Base-by-base conservation (phyloP, 352 stramenopile species). In the Globisporangium takayamanum region DNA sequence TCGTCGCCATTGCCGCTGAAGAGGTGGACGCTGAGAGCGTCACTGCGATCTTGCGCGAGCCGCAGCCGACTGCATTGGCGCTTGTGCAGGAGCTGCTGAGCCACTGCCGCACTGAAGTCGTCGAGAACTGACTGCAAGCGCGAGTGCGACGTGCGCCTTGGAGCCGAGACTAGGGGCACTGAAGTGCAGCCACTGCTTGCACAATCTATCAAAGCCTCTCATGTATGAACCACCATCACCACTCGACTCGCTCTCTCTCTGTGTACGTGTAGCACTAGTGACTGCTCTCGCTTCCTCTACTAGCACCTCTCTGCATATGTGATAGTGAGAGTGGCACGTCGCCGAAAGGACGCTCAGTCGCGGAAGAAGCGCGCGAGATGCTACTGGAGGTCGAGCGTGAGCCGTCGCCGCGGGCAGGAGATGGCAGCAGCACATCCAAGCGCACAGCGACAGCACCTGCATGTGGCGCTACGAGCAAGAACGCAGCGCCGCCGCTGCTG, bases 1-100 rank as follows among this genome's bases (percentile, higher is more conserved):
- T 72, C 1, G 69, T 87, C 51, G 79, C 88, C 45, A 70, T 79
- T 6, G 61, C 84, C 4, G 68, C 75, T 2, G 74, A 80, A 45
- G 60, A 66, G 2, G 48, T 86, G 22, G 68, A 68, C 45, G 67
- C 76, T 1, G 63, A 60, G 14, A 68, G 81, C 5, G 47, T 85
- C 36, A 50, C 15, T 2, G 42, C 45, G 42, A 56, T 85, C 25
- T 58, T 89, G 20, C 57, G 68, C 45, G 64, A 86, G 18, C 69
- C 72, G 22, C 64, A 70, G 3, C 72, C 76, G 2, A 77, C 75
- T 46, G 77, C 79, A 10, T 59, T 61, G 11, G 66, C 68, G 22
- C 66, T 87, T 44, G 72, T 75, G 20, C 74, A 77, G 47, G 57
- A 73, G 2, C 59, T 89, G 8, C 74, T 70, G 15, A 66, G 81